Percentiles rank a stretch among this genome's conserved stretches.
Conservation (phyloP, 164 flowering plant genomes). For the Sextonia rubra region DNA sequence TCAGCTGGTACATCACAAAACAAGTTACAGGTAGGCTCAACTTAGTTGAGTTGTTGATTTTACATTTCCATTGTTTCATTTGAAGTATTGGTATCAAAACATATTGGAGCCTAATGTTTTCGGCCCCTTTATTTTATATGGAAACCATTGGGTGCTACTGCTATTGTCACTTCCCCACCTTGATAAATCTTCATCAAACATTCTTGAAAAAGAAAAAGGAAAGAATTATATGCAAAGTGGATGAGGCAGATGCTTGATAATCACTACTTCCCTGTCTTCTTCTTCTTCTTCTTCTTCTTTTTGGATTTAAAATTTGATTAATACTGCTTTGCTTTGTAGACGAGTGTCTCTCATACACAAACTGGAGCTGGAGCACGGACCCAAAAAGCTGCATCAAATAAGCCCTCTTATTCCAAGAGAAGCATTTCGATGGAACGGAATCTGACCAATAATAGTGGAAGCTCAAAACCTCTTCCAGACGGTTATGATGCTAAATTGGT, state of each 20-base stretch:
- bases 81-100: background rate
- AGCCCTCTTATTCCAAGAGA: slow-evolving; percentile 22
- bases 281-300: background rate
- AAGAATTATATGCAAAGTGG: no score
- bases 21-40: slow-evolving; percentile 51
- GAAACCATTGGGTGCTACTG: background rate
- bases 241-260: no score
- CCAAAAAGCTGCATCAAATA: slow-evolving; percentile 27
- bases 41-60: slow-evolving; percentile 13
- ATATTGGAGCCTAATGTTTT: background rate
- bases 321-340: slow-evolving; percentile 30
- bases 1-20: slow-evolving; percentile 47
- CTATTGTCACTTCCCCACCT: background rate
- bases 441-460: slow-evolving; percentile 26
- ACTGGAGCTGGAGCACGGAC: slow-evolving; percentile 26
- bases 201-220: no score
- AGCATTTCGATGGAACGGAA: slow-evolving; percentile 21
- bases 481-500: slow-evolving; percentile 71
- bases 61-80: background rate
- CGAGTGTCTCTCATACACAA: slow-evolving; percentile 25
- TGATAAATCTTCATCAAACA: background rate
- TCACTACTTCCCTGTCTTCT: background rate
- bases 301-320: background rate
- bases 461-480: slow-evolving; percentile 43
- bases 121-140: background rate